phyloP scores from a whole-genome alignment of 805 yeast species.

The Zygoascus tannicola region DNA sequence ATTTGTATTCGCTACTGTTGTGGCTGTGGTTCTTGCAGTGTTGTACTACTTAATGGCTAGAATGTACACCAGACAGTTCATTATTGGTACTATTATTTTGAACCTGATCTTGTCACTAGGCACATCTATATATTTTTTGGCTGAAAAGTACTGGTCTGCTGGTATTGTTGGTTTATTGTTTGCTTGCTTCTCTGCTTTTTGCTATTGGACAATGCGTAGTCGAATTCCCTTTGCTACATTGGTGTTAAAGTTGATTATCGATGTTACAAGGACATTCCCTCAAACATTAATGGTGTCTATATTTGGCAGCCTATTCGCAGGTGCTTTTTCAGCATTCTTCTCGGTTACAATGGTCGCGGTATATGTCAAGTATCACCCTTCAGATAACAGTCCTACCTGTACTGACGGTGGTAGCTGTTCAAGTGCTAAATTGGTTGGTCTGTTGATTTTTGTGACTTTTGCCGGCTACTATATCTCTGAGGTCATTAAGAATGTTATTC shows the following conservation, averaged over 20 bases:
- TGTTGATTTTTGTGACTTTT: constrained; percentile 64
- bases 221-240: constrained; percentile 70
- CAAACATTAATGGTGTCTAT: constrained; percentile 54
- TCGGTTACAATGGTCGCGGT: constrained; percentile 62
- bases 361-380: constrained; percentile 59
- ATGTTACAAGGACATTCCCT: constrained; percentile 65
- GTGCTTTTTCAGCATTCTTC: constrained; percentile 58
- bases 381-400: constrained; percentile 40
- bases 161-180: constrained; percentile 67
- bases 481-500: constrained; percentile 70
- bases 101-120: constrained; percentile 64
- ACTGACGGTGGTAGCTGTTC: constrained; percentile 45
- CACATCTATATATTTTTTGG: constrained; percentile 66
- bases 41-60: constrained; percentile 54
- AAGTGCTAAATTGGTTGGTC: constrained; percentile 53
- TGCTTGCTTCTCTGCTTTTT: constrained; percentile 53
- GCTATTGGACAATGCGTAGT: constrained; percentile 61
- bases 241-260: constrained; percentile 61
- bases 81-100: constrained; percentile 55
- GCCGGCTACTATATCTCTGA: constrained; percentile 80
- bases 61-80: constrained; percentile 54
- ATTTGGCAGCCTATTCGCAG: constrained; percentile 49
- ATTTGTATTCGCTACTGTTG: constrained; percentile 53
- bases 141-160: constrained; percentile 62
- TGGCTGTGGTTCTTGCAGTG: constrained; percentile 50